A percentile compares a stretch with the other conserved stretches of the same genome.
phyloP scores from a whole-genome alignment of 176 grass and related monocot genomes.

The Zoysia japonica region DNA sequence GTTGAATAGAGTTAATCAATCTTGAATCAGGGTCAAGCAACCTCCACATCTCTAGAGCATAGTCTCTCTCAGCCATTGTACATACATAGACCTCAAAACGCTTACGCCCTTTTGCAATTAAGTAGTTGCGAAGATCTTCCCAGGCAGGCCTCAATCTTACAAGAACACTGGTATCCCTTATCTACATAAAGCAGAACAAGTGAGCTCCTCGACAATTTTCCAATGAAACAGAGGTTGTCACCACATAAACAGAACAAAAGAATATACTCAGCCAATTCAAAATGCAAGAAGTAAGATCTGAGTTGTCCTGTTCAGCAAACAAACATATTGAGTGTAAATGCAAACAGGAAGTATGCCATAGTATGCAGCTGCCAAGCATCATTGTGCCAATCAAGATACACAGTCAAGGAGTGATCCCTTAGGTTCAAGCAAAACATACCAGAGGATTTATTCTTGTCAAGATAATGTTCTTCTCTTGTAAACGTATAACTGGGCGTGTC shows the following conservation, averaged over 20 bases:
- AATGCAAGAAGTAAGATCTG: not conserved
- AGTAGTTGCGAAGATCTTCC: slow-evolving; percentile 94
- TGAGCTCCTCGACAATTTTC: not conserved
- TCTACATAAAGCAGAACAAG: slow-evolving; percentile 49
- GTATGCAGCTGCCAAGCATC: slow-evolving; percentile 13
- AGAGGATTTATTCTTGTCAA: slow-evolving; percentile 91
- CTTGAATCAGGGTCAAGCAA: slow-evolving; percentile 92
- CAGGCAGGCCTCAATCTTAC: slow-evolving; percentile 89
- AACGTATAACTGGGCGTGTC: slow-evolving; percentile 90
- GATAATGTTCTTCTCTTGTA: slow-evolving; percentile 89
- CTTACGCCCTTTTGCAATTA: slow-evolving; percentile 94
- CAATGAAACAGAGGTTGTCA: too few species aligned
- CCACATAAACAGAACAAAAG: not conserved
- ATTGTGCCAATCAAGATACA: slow-evolving; percentile 13
- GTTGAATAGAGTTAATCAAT: slow-evolving; percentile 78
- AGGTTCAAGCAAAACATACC: slow-evolving; percentile 62
- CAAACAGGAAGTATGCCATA: slow-evolving; percentile 5
- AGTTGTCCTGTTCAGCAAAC: not conserved
- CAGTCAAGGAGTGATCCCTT: not conserved
- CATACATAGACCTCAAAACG: slow-evolving; percentile 99
- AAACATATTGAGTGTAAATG: slow-evolving; percentile 11
- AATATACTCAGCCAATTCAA: not conserved
- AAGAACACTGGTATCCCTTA: slow-evolving; percentile 98
- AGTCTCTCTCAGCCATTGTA: slow-evolving; percentile 99
- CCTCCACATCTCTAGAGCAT: slow-evolving; percentile 99